Evolutionary conservation across 169 alveolate species (phyloP), one percentile per base, ranked within the genome.

Genomic region (Plasmodium adleri): DNA sequence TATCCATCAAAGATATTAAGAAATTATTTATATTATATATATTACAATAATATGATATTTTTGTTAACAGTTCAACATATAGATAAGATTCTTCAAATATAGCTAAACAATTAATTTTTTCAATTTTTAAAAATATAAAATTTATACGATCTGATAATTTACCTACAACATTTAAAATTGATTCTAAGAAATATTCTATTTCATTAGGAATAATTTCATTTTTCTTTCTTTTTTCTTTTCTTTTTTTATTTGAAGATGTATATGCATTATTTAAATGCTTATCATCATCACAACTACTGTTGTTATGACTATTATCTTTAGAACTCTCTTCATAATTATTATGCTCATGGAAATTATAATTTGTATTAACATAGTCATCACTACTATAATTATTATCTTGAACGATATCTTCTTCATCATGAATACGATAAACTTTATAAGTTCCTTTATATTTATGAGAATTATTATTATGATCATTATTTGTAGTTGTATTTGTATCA

Each of bases 31-130:
- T 68, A 28, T 83, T 68, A 28, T 28, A 67, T 6, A 43, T 9
- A 28, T n/a, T 56, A 72, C 91, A 83, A 72, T 68, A 83, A 49
- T 83, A 83, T 1, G 91, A 83, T 0, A 62, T 52, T 39, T 83
- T 83, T 56, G 91, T 83, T 8, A 83, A 32, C n/a, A 83, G 54
- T 50, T 83, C 91, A 8, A 83, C 83, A 49, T 83, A 83, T 22
- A 83, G 20, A 39, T 83, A 83, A 0, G 85, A 52, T 32, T 83
- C 91, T 28, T 83, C 91, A 3, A 83, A 68, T 12, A 70, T 70
- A 60, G 91, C 91, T 22, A 83, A 56, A 50, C 91, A 83, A 22
- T 83, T 83, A 17, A 83, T 83, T 43, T 83, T 83, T 58, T 67
- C 91, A 0, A 83, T 83, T 54, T 83, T 83, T 56, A 58, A 56